These are phyloP conservation scores for Pseudonitzschia multistriata DNA, from an alignment of 108 stramenopile species.

Conservation along the genomic window DNA sequence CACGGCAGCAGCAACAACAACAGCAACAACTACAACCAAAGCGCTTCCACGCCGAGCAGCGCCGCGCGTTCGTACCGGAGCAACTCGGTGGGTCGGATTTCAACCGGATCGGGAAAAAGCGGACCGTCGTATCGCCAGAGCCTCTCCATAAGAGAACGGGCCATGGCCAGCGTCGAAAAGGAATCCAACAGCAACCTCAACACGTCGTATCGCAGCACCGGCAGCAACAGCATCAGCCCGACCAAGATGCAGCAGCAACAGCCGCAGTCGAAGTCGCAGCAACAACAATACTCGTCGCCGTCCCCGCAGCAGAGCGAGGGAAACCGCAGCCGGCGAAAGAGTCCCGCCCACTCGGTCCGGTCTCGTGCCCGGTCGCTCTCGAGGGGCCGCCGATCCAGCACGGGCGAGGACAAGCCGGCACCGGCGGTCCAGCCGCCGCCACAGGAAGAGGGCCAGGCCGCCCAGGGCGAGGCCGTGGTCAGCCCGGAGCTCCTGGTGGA, in stretches of 20 bases:
- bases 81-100: not conserved
- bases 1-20: not conserved
- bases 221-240: slow-evolving; percentile 3
- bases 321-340: slow-evolving; percentile 3
- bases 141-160: slow-evolving; percentile 36
- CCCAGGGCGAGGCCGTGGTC: slow-evolving; percentile 42
- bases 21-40: not conserved
- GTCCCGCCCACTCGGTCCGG: not conserved
- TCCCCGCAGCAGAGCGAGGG: not conserved
- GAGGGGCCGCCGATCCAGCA: slow-evolving; percentile 1
- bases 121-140: slow-evolving; percentile 6
- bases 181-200: slow-evolving; percentile 10
- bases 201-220: slow-evolving; percentile 4
- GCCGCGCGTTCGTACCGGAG: not conserved
- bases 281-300: not conserved
- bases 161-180: slow-evolving; percentile 34
- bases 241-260: slow-evolving; percentile 19
- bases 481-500: slow-evolving; percentile 84
- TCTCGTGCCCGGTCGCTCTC: slow-evolving; percentile 11
- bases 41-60: no score
- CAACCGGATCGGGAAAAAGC: not conserved
- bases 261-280: not conserved
- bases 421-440: not conserved
- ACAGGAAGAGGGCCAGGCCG: slow-evolving; percentile 8
- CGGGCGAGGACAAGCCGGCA: not conserved